Conservation (phyloP, 2,329 filamentous ascomycete genomes). For the Trichoderma guizhouense region DNA sequence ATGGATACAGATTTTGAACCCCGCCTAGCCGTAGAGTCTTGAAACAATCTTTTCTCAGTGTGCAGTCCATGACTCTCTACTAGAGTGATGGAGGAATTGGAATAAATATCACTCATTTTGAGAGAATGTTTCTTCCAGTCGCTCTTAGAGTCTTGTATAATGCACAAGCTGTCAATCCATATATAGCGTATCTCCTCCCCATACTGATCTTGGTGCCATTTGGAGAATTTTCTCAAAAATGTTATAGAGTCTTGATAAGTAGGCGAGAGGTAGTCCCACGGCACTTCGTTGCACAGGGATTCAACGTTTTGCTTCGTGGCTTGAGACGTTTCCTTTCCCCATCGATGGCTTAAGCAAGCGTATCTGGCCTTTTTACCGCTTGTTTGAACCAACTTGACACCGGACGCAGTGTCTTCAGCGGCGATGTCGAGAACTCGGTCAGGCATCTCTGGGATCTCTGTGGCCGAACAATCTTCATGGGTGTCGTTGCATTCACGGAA, state of each 20-base stretch:
- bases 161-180: conserved; percentile 18
- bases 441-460: neutral
- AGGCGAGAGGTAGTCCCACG: conserved; percentile 16
- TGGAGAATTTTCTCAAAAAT: conserved; percentile 9
- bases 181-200: conserved; percentile 11
- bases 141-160: conserved; percentile 6
- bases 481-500: conserved; percentile 9
- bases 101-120: conserved; percentile 14
- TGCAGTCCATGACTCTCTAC: neutral
- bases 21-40: neutral
- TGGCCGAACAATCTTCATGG: neutral
- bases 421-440: conserved; percentile 11
- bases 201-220: conserved; percentile 11
- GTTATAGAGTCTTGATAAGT: conserved; percentile 18
- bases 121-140: conserved; percentile 13
- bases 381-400: neutral
- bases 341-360: conserved; percentile 13
- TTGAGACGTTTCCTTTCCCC: neutral
- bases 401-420: neutral
- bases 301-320: neutral
- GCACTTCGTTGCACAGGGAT: neutral
- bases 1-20: neutral
- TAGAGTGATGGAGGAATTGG: conserved; percentile 5
- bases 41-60: conserved; percentile 1
- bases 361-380: conserved; percentile 7